Base-by-base conservation (phyloP, 208 protist species). In the Acanthamoeba rhysodes region DNA sequence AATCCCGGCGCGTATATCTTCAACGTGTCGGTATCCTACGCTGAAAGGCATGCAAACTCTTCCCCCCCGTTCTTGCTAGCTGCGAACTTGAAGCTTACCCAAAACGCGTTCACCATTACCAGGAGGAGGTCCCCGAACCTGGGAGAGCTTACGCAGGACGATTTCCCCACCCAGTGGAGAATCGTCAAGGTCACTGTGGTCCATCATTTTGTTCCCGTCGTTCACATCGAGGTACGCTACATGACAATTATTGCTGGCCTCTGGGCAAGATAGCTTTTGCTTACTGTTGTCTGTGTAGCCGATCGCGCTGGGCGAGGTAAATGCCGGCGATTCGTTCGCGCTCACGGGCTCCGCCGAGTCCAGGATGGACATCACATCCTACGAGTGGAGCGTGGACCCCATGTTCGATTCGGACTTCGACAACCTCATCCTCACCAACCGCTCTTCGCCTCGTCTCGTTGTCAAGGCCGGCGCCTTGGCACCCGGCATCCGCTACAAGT, bases 401-500 rank as follows among this genome's bases (percentile, higher is more conserved):
- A 41, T 48, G 20, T 95, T 70, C 76, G 34, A 82, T n/a, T 16
- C 53, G n/a, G 22, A 59, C n/a, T 55, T 95, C 27, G 6, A n/a
- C 22, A 10, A 87, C 27, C 34, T 95, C 24, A 29, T 70, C 55
- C 92, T 88, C 34, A 95, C 72, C 18, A 24, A 82, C 32, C 37
- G 34, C 45, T 59, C 45, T 20, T 82, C 74, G 50, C 62, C 92
- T 18, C 53, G 32, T 7, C 41, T 87, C 7, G 92, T 95, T 0
- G 55, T 95, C 72, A 57, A 27, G 37, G 55, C 27, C 20, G 55
- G 62, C 55, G 74, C 29, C 14, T 50, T 95, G 3, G 27, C 92
- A 8, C 72, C 92, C 27, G 92, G 92, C 20, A 72, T 95, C 24
- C 50, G 62, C n/a, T 95, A 95, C 92, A 82, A 64, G 74, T 95